phyloP scores from a whole-genome alignment of 257 asterid genomes.

The Nicotiana attenuata region DNA sequence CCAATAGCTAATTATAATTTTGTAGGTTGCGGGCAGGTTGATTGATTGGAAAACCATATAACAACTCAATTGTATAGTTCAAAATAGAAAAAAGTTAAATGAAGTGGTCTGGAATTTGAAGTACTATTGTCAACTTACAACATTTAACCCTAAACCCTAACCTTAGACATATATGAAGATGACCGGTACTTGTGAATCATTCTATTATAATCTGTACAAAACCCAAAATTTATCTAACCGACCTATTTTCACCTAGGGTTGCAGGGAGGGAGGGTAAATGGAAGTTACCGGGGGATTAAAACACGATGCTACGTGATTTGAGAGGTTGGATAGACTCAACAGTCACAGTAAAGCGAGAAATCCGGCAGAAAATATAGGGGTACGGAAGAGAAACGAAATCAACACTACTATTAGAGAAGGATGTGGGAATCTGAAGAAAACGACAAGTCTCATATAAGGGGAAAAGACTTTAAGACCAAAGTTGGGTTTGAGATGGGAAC shows the following conservation, averaged over 20 bases:
- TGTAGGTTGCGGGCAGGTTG: too few species aligned
- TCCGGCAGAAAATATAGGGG: conserved; percentile 49
- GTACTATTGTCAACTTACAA: not conserved
- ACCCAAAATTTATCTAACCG: not conserved
- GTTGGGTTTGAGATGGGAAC: conserved; percentile 1
- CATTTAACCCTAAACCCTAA: not conserved
- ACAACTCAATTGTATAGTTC: not conserved
- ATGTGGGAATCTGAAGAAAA: conserved; percentile 34
- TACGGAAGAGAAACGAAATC: conserved; percentile 19
- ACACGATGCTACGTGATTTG: not conserved
- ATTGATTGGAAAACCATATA: not conserved
- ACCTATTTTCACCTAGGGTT: not conserved
- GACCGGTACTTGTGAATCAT: not conserved
- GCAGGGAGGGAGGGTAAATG: not conserved
- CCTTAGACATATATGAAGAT: not conserved
- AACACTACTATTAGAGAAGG: not conserved
- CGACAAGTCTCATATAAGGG: conserved; percentile 24
- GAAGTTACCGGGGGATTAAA: not conserved
- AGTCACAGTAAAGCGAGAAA: conserved; percentile 32
- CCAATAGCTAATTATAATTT: too few species aligned
- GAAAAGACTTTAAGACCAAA: not conserved
- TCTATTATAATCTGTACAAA: not conserved
- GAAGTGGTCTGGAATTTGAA: not conserved
- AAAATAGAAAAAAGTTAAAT: too few species aligned
- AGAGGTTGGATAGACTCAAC: not conserved